A percentile compares a stretch with the other conserved stretches of the same genome.
These are phyloP conservation scores for Rhizodiscina lignyota DNA, from an alignment of 495 filamentous ascomycete genomes.

Conservation along the genomic window DNA sequence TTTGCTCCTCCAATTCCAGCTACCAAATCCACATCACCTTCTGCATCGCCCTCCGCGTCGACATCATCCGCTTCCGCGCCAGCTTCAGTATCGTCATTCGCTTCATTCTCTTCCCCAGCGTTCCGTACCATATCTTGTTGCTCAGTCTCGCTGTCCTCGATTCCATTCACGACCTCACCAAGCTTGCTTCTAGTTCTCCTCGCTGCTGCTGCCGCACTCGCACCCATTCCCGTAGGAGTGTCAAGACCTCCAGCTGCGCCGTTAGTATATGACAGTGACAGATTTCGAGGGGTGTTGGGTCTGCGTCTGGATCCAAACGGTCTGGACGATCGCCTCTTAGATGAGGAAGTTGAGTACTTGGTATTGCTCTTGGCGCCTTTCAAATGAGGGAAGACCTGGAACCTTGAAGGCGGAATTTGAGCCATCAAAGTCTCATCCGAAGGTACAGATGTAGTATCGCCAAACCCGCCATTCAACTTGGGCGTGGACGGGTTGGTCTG, in stretches of 20 bases:
- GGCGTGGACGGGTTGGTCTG: background rate
- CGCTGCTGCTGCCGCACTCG: slow-evolving; percentile 2
- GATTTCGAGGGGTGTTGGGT: slow-evolving; percentile 11
- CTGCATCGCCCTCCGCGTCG: slow-evolving; percentile 8
- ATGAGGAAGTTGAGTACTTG: too few species aligned
- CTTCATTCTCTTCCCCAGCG: background rate
- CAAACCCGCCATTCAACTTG: background rate
- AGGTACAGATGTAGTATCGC: background rate
- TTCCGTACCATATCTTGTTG: background rate
- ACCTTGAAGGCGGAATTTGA: slow-evolving; percentile 58
- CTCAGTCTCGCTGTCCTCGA: background rate
- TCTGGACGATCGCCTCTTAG: slow-evolving; percentile 31
- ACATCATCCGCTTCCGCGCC: slow-evolving; percentile 1
- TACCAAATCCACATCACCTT: slow-evolving; percentile 12
- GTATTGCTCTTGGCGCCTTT: slow-evolving; percentile 33
- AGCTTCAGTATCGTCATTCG: background rate
- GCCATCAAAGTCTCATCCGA: slow-evolving; percentile 14
- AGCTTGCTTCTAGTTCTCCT: slow-evolving; percentile 23
- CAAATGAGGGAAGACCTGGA: slow-evolving; percentile 74
- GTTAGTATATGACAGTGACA: slow-evolving; percentile 6
- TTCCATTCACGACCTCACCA: slow-evolving; percentile 15
- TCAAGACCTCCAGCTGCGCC: slow-evolving; percentile 4
- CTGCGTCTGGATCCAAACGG: slow-evolving; percentile 20
- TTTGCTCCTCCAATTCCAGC: too few species aligned
- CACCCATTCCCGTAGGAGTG: slow-evolving; percentile 6